These are phyloP conservation scores for Cornus controversa DNA, from an alignment of 148 eudicot genomes.

Conservation along the genomic window DNA sequence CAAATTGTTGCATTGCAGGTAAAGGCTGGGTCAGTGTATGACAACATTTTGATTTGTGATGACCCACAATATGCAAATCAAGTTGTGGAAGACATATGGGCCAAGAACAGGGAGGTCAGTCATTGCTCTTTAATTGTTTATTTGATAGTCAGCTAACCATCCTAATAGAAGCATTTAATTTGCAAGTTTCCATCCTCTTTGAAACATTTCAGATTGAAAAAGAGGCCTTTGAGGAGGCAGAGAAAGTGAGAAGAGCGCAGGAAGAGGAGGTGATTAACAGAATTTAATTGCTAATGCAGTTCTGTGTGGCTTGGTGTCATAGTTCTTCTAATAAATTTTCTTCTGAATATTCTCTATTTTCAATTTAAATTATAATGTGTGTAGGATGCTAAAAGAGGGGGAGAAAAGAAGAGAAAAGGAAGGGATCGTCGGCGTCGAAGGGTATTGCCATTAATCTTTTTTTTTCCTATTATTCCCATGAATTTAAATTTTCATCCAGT, in stretches of 20 bases:
- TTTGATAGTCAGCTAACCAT: background rate
- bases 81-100: constrained; percentile 68
- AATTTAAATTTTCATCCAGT: background rate
- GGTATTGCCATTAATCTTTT: constrained; percentile 5
- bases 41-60: constrained; percentile 85
- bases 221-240: constrained; percentile 95
- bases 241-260: constrained; percentile 69
- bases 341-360: constrained; percentile 9
- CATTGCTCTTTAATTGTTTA: constrained; percentile 1
- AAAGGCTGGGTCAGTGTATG: constrained; percentile 87
- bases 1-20: constrained; percentile 51
- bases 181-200: background rate
- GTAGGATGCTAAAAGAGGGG: constrained; percentile 56
- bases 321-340: background rate
- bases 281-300: background rate
- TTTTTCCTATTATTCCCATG: background rate
- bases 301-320: constrained; percentile 7
- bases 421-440: constrained; percentile 21
- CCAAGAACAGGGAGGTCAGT: constrained; percentile 64
- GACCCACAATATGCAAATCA: constrained; percentile 86
- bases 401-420: constrained; percentile 52
- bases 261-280: constrained; percentile 69
- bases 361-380: background rate
- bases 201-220: constrained; percentile 58
- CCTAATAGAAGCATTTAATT: background rate